Conservation (phyloP, 2,329 filamentous ascomycete species). For the Thielaviopsis populi region DNA sequence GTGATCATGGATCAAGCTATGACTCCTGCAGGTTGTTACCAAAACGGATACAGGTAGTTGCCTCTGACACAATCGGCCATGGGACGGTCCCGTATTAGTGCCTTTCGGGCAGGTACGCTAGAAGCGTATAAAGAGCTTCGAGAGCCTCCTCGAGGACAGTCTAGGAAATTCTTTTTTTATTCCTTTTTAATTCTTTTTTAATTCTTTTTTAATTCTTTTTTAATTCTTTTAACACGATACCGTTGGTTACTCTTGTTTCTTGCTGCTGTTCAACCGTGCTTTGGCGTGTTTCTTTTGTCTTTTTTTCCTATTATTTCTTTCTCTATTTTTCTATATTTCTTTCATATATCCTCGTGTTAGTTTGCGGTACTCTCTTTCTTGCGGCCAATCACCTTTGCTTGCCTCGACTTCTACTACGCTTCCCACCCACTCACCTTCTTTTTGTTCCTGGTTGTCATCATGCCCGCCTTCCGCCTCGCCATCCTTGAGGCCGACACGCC, state of each 20-base stretch:
- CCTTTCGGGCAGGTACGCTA: neutral
- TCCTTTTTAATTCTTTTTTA: too few relatives aligned
- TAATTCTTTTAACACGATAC: too few relatives aligned
- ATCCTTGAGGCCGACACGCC: constrained; percentile 81
- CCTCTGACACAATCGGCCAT: neutral
- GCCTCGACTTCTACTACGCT: neutral
- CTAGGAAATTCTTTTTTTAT: neutral
- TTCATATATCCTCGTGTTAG: neutral
- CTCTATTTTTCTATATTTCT: constrained; percentile 1
- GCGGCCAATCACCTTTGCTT: neutral
- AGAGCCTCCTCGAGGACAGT: neutral
- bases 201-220: too few relatives aligned
- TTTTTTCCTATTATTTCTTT: neutral
- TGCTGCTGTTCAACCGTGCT: neutral
- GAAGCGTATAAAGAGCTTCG: neutral
- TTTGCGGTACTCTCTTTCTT: neutral
- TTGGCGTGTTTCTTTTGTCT: neutral
- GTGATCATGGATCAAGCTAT: neutral
- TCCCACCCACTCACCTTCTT: too few relatives aligned
- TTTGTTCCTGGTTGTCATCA: neutral
- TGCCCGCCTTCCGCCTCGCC: constrained; percentile 55
- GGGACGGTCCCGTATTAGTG: neutral
- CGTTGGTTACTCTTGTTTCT: too few relatives aligned
- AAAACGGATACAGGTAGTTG: neutral
- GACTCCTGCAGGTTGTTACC: neutral